Evolutionary conservation across 2,329 filamentous ascomycete genomes (phyloP).

Genomic region (Curvularia sp.): DNA sequence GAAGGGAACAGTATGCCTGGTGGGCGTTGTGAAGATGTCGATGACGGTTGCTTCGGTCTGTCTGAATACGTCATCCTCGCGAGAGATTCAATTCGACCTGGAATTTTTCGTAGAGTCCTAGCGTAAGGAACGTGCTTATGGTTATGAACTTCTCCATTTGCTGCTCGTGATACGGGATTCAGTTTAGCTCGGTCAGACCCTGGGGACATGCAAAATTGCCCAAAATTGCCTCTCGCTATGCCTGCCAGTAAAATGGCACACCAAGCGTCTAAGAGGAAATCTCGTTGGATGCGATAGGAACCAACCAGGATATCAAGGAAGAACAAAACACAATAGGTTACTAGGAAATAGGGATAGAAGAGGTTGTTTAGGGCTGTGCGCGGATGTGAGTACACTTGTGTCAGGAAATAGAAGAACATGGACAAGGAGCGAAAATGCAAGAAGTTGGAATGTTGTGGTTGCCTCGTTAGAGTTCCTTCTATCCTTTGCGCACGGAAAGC

Average conservation of each 20-base stretch:
- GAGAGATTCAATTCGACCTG: slow-evolving; percentile 19
- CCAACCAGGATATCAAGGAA: slow-evolving; percentile 9
- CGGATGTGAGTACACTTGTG: slow-evolving; percentile 30
- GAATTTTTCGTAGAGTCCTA: slow-evolving; percentile 19
- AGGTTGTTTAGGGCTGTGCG: slow-evolving; percentile 24
- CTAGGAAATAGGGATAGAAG: slow-evolving; percentile 25
- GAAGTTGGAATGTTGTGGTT: slow-evolving; percentile 32
- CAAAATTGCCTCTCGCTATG: not conserved
- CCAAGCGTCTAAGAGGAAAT: not conserved
- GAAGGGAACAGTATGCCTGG: slow-evolving; percentile 20
- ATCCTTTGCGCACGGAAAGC: slow-evolving; percentile 40
- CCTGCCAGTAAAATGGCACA: not conserved
- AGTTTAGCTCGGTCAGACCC: slow-evolving; percentile 29
- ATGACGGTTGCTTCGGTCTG: slow-evolving; percentile 14
- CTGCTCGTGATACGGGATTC: slow-evolving; percentile 26
- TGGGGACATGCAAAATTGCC: slow-evolving; percentile 30
- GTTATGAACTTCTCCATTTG: slow-evolving; percentile 18
- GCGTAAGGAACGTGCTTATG: slow-evolving; percentile 22
- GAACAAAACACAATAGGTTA: slow-evolving; percentile 13
- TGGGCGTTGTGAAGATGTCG: slow-evolving; percentile 28
- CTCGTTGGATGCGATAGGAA: slow-evolving; percentile 3
- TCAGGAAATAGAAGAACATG: slow-evolving; percentile 10
- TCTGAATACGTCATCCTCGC: slow-evolving; percentile 4
- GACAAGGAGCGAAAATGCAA: slow-evolving; percentile 11
- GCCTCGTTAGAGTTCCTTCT: slow-evolving; percentile 44